phyloP scores from a whole-genome alignment of 1,284 basidiomycete genomes.

The Coniophora puteana region DNA sequence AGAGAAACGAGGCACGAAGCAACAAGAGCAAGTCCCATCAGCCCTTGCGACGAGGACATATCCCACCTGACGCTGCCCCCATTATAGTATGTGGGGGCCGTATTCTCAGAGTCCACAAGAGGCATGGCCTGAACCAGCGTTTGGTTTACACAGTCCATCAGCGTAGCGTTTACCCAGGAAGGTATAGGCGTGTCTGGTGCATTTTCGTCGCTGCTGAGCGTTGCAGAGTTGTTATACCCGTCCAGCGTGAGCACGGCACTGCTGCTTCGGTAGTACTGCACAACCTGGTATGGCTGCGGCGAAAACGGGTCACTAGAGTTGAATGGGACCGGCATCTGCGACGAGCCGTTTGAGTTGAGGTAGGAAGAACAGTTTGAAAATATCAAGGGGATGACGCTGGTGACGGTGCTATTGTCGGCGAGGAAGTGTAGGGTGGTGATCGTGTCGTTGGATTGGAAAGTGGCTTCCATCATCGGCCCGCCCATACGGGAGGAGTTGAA shows the following conservation, averaged over 20 bases:
- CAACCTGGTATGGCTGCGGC: conserved; percentile 28
- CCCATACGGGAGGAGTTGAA: conserved; percentile 56
- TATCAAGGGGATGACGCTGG: conserved; percentile 45
- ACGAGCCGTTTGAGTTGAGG: conserved; percentile 19
- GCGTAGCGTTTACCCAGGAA: conserved; percentile 30
- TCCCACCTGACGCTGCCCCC: neutral
- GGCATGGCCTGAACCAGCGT: conserved; percentile 39
- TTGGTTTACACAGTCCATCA: conserved; percentile 40
- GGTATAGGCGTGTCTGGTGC: conserved; percentile 34
- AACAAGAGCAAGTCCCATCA: too few relatives aligned
- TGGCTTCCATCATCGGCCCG: conserved; percentile 46
- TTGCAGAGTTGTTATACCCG: conserved; percentile 43
- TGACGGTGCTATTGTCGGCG: conserved; percentile 54
- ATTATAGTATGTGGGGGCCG: neutral
- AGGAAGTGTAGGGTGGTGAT: conserved; percentile 52
- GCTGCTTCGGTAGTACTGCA: conserved; percentile 40
- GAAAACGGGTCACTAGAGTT: conserved; percentile 11
- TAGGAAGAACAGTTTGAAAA: conserved; percentile 41
- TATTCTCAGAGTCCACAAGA: conserved; percentile 20
- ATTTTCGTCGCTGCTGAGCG: conserved; percentile 19
- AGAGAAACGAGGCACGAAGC: too few relatives aligned
- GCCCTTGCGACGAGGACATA: neutral
- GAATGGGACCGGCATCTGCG: conserved; percentile 13
- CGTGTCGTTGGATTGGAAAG: conserved; percentile 39
- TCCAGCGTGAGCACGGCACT: conserved; percentile 35